Evolutionary conservation across 192 early-diverging fungal species (phyloP).

Genomic region (Chytriomyces hyalinus): DNA sequence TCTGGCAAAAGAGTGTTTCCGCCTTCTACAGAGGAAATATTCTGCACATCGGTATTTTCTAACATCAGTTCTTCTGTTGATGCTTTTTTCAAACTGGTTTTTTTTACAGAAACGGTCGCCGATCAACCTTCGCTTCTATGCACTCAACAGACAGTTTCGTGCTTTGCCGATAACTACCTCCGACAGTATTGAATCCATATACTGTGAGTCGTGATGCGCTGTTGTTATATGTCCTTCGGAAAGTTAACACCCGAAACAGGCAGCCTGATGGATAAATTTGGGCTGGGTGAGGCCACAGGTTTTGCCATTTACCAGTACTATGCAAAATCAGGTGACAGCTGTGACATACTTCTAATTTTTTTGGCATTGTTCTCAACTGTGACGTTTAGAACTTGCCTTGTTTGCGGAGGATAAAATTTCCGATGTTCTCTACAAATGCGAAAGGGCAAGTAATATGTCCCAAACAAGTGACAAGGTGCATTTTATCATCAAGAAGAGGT

Average conservation of each 20-base stretch:
- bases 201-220: slow-evolving; percentile 9
- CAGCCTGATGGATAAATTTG: slow-evolving; percentile 47
- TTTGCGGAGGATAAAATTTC: slow-evolving; percentile 48
- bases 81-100: background rate
- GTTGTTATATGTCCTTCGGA: background rate
- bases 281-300: slow-evolving; percentile 37
- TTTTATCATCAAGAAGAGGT: slow-evolving; percentile 49
- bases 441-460: slow-evolving; percentile 28
- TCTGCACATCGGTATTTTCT: slow-evolving; percentile 31
- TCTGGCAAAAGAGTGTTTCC: slow-evolving; percentile 35
- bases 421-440: slow-evolving; percentile 49
- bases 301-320: slow-evolving; percentile 54
- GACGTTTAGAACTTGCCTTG: slow-evolving; percentile 38
- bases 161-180: slow-evolving; percentile 48
- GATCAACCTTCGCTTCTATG: slow-evolving; percentile 49
- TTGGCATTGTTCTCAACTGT: background rate
- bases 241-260: slow-evolving; percentile 18
- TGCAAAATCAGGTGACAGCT: slow-evolving; percentile 30
- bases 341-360: background rate
- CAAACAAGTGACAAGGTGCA: slow-evolving; percentile 38
- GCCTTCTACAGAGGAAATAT: slow-evolving; percentile 53
- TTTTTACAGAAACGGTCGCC: slow-evolving; percentile 43
- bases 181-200: slow-evolving; percentile 45
- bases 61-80: slow-evolving; percentile 4
- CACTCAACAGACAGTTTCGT: slow-evolving; percentile 48